phyloP scores from a whole-genome alignment of 192 early-diverging fungal species.

The Diversispora epigaea region DNA sequence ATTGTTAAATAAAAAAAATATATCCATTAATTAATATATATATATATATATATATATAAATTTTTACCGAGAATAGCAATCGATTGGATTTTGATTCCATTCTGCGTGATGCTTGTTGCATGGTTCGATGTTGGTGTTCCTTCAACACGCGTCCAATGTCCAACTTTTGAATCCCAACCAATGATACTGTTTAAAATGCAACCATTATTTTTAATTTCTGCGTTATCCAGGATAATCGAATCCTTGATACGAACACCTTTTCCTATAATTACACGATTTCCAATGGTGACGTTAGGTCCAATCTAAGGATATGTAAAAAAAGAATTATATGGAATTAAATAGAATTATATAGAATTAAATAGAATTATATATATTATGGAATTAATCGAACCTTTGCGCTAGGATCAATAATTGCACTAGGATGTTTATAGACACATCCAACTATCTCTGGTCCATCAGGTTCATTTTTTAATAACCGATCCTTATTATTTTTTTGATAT shows the following conservation, averaged over 20 bases:
- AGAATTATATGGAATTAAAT: not conserved
- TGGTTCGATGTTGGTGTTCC: constrained; percentile 72
- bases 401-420: constrained; percentile 89
- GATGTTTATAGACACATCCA: constrained; percentile 93
- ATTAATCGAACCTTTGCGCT: constrained; percentile 64
- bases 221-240: constrained; percentile 90
- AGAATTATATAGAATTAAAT: not conserved
- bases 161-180: constrained; percentile 93
- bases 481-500: constrained; percentile 58
- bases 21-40: too few relatives aligned
- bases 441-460: constrained; percentile 72
- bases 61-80: constrained; percentile 81
- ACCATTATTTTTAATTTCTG: constrained; percentile 86
- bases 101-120: constrained; percentile 73
- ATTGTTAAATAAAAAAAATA: not conserved
- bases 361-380: not conserved
- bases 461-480: constrained; percentile 59
- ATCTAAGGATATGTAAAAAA: too few relatives aligned
- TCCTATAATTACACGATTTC: constrained; percentile 83
- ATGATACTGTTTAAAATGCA: constrained; percentile 87
- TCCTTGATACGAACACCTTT: constrained; percentile 93
- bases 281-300: constrained; percentile 95
- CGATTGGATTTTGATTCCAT: constrained; percentile 88
- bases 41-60: too few relatives aligned
- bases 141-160: constrained; percentile 91